Evolutionary conservation across 768 basidiomycete species (phyloP).

Genomic region (Cystofilobasidium macerans): DNA sequence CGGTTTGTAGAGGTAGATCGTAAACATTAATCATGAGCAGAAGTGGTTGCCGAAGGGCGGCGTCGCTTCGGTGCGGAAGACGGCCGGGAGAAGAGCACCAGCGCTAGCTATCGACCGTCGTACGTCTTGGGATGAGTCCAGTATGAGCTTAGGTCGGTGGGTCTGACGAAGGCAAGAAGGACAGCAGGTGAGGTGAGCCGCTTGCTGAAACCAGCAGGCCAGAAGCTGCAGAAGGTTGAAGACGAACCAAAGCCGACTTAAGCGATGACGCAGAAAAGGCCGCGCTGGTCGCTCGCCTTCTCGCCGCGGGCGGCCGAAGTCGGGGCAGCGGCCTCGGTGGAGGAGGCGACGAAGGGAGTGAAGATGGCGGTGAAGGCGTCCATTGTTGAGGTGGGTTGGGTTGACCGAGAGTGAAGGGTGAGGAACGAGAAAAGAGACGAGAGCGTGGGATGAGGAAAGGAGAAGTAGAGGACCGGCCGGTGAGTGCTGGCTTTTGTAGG

Average conservation of each 20-base stretch:
- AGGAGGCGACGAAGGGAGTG: slow-evolving; percentile 23
- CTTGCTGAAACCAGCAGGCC: too few relatives aligned
- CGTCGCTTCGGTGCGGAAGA: too few relatives aligned
- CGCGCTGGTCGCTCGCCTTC: too few relatives aligned
- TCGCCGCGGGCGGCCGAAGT: neutral
- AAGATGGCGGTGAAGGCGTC: slow-evolving; percentile 27
- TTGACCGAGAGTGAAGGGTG: neutral
- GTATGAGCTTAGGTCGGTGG: too few relatives aligned
- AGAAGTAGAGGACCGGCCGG: neutral
- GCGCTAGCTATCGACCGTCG: too few relatives aligned
- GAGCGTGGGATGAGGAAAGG: slow-evolving; percentile 5
- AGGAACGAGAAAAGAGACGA: neutral
- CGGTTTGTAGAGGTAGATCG: too few relatives aligned
- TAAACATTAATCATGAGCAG: too few relatives aligned
- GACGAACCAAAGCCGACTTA: neutral
- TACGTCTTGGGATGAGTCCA: too few relatives aligned
- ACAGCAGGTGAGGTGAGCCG: too few relatives aligned
- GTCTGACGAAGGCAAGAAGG: too few relatives aligned
- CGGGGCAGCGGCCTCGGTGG: slow-evolving; percentile 4
- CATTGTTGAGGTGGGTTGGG: slow-evolving; percentile 8
- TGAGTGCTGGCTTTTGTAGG: neutral
- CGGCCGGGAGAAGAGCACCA: too few relatives aligned
- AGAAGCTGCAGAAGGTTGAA: neutral
- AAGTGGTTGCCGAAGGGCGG: too few relatives aligned
- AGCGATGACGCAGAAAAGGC: neutral